Percentiles rank a stretch among this genome's conserved stretches.
Evolutionary conservation across 2,329 filamentous ascomycete species (phyloP).

Genomic region (Epichloe bromicola): DNA sequence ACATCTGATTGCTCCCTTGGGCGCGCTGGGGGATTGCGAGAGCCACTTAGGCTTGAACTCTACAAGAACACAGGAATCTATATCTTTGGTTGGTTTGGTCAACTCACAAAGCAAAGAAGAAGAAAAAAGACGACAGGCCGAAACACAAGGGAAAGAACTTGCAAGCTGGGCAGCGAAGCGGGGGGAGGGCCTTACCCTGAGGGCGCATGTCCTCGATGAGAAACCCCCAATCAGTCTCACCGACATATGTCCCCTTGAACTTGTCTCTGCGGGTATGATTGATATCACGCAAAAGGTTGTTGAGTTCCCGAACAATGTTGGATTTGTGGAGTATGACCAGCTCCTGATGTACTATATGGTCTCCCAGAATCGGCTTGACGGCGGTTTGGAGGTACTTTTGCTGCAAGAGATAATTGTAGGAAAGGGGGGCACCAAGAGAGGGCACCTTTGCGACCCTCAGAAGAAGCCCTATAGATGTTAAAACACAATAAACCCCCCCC

Average conservation of each 20-base stretch:
- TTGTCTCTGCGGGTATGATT: constrained; percentile 31
- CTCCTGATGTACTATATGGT: constrained; percentile 23
- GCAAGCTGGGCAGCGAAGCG: background rate
- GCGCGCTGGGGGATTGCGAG: constrained; percentile 57
- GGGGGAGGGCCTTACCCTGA: constrained; percentile 13
- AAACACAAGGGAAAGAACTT: constrained; percentile 4
- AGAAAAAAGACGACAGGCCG: background rate
- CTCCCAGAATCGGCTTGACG: constrained; percentile 22
- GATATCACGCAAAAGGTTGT: constrained; percentile 36
- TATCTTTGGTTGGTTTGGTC: constrained; percentile 10
- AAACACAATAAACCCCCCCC: background rate
- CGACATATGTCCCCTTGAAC: constrained; percentile 37
- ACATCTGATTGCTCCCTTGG: constrained; percentile 48
- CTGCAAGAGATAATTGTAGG: constrained; percentile 25
- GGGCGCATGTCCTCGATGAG: constrained; percentile 60
- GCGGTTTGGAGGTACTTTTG: constrained; percentile 22
- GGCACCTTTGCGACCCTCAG: constrained; percentile 27
- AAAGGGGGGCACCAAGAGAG: constrained; percentile 15
- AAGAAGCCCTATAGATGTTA: constrained; percentile 17
- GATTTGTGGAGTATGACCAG: constrained; percentile 23
- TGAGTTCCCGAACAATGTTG: constrained; percentile 32
- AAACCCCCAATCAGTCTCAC: constrained; percentile 49
- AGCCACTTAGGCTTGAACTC: constrained; percentile 86
- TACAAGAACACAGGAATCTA: constrained; percentile 30
- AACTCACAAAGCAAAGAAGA: constrained; percentile 1